phyloP scores from a whole-genome alignment of 139 green algal species.

The Spirogloea muscicola region DNA sequence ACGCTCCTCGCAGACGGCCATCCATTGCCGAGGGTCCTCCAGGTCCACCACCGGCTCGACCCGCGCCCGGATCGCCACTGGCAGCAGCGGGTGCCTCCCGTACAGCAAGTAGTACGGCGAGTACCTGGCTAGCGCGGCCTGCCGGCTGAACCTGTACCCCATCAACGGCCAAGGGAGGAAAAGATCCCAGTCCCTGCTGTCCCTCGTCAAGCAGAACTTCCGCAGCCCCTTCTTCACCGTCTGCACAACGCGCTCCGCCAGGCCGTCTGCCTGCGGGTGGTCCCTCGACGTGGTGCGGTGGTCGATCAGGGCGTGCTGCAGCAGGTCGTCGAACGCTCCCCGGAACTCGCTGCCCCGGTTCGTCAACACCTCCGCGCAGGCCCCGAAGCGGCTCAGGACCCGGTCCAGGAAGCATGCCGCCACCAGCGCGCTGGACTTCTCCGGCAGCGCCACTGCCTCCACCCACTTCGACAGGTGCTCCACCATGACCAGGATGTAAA shows the following conservation, averaged over 20 bases:
- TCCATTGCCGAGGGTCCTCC: too few species aligned
- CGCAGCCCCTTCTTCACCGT: slow-evolving; percentile 34
- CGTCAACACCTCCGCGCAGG: slow-evolving; percentile 41
- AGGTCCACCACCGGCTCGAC: too few species aligned
- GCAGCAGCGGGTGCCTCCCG: too few species aligned
- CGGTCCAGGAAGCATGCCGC: slow-evolving; percentile 6
- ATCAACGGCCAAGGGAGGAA: too few species aligned
- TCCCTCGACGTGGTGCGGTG: slow-evolving; percentile 25
- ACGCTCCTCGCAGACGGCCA: too few species aligned
- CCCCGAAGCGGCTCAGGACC: slow-evolving; percentile 22
- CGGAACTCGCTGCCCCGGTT: slow-evolving; percentile 39
- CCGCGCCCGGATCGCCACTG: too few species aligned
- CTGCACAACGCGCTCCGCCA: slow-evolving; percentile 42
- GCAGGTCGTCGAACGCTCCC: slow-evolving; percentile 40
- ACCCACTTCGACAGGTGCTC: slow-evolving; percentile 43
- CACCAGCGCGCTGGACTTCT: slow-evolving; percentile 13
- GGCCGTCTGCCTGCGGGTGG: slow-evolving; percentile 45
- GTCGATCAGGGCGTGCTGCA: slow-evolving; percentile 22
- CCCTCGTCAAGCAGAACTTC: too few species aligned
- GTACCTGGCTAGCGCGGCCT: too few species aligned
- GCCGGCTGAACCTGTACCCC: too few species aligned
- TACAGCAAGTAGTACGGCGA: too few species aligned
- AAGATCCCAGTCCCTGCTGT: too few species aligned
- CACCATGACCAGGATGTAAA: slow-evolving; percentile 42
- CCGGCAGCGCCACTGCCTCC: slow-evolving; percentile 5